A percentile compares a stretch with the other conserved stretches of the same genome.
phyloP scores from a whole-genome alignment of 139 green algal genomes.

The Monoraphidium neglectum region DNA sequence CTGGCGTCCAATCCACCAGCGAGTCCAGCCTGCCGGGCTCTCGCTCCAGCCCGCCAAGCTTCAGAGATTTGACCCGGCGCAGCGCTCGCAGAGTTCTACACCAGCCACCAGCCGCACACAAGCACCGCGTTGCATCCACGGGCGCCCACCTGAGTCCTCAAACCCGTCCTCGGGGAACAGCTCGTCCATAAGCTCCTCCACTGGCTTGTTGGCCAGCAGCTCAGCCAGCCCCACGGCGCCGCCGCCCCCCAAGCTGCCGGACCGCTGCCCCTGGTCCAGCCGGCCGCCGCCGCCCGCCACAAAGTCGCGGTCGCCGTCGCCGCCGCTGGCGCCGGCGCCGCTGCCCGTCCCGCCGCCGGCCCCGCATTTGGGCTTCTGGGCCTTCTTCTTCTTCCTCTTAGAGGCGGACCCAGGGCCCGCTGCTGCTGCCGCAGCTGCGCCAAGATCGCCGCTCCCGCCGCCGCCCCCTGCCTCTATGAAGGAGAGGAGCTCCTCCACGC shows the following conservation, averaged over 20 bases:
- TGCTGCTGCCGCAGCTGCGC: background rate
- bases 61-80: background rate
- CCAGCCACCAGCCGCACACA: constrained; percentile 32
- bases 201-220: constrained; percentile 3
- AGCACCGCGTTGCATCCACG: too few species aligned
- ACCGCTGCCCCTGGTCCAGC: background rate
- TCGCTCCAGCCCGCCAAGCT: background rate
- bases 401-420: background rate
- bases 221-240: background rate
- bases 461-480: background rate
- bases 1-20: background rate
- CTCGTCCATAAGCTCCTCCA: constrained; percentile 3
- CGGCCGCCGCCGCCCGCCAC: background rate
- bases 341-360: too few species aligned
- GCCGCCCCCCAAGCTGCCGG: too few species aligned
- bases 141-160: constrained; percentile 20
- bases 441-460: background rate
- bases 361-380: background rate
- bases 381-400: background rate
- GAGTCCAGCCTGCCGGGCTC: background rate
- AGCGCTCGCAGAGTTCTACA: constrained; percentile 16
- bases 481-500: background rate
- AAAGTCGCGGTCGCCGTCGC: background rate
- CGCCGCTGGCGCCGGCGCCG: too few species aligned
- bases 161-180: constrained; percentile 33